Evolutionary conservation across 305 asterid genomes (phyloP).

Genomic region (Petunia hybrid): DNA sequence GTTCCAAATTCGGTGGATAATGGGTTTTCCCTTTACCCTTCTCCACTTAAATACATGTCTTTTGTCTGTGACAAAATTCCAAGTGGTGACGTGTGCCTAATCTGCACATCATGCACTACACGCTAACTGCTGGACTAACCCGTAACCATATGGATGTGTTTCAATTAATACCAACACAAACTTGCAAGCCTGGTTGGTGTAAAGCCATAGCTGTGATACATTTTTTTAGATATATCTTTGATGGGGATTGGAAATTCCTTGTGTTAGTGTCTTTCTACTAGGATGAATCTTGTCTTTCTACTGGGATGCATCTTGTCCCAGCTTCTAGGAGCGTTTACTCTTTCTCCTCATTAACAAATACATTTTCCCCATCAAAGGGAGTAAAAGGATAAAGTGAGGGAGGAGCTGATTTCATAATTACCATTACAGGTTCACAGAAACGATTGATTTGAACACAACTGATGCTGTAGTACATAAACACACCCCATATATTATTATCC

Average conservation of each 20-base stretch:
- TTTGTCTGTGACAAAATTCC: too few species aligned
- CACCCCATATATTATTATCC: constrained; percentile 86
- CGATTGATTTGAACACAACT: constrained; percentile 74
- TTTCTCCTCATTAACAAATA: neutral
- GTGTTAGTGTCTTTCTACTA: neutral
- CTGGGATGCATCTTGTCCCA: neutral
- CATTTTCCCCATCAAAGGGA: neutral
- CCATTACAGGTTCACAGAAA: constrained; percentile 70
- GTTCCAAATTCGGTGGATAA: too few species aligned
- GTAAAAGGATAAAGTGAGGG: neutral
- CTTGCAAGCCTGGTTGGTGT: constrained; percentile 10
- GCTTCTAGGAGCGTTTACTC: neutral
- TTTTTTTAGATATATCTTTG: neutral
- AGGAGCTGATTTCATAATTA: constrained; percentile 36
- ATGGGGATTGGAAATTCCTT: neutral
- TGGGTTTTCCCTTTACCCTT: too few species aligned
- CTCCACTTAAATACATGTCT: too few species aligned
- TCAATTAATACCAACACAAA: neutral
- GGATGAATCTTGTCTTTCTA: neutral
- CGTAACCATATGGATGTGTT: too few species aligned
- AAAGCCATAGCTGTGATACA: constrained; percentile 8
- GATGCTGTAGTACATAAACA: constrained; percentile 86
- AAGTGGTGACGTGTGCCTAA: too few species aligned
- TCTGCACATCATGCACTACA: too few species aligned
- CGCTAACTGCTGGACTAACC: too few species aligned